Base-by-base conservation (phyloP, 768 basidiomycete species). In the Tylopilus sp. region DNA sequence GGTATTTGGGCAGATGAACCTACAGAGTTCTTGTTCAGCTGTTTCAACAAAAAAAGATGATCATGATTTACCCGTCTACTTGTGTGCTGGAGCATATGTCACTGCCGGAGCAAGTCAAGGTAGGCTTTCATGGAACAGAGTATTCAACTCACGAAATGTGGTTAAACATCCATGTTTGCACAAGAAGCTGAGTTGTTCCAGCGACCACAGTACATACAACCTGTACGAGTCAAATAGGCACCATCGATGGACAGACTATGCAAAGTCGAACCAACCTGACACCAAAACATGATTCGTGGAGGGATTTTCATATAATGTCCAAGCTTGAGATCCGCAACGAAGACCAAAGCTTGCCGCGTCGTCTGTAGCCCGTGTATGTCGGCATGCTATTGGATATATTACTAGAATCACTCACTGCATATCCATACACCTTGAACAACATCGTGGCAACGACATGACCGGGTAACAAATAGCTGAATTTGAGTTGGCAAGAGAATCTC, bases 401-500 rank as follows among this genome's bases (percentile, higher is more conserved):
- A 21, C 26, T 28, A 15, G 6, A 4, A 21, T 12, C 39, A 44
- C 65, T 35, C 25, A 71, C 83, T 50, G 85, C 83, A 59, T 88
- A 88, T 26, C 88, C 87, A 76, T 77, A 88, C 0, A 85, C 86
- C 78, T 88, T 91, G 78, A 90, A 90, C 73, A 91, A 73, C 88
- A 91, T 89, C 77, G 83, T 88, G 0, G 90, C 88, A 49, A 91
- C 65, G 5, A 88, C 86, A 17, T 79, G 79, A 2, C 90, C 88
- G 12, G 89, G 91, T 36, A 89, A 76, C 21, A 78, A 80, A 59
- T 89, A 91, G 20, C 69, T 69, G n/a, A 40, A 38, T 11, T n/a
- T 3, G 40, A 12, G 22, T 60, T 11, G 55, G 44, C 38, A 4
- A 15, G 18, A 2, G 5, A 11, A 48, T 2, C n/a, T 47, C 13